Conservation (phyloP, 192 early-diverging fungal genomes). For the Dispira simplex region DNA sequence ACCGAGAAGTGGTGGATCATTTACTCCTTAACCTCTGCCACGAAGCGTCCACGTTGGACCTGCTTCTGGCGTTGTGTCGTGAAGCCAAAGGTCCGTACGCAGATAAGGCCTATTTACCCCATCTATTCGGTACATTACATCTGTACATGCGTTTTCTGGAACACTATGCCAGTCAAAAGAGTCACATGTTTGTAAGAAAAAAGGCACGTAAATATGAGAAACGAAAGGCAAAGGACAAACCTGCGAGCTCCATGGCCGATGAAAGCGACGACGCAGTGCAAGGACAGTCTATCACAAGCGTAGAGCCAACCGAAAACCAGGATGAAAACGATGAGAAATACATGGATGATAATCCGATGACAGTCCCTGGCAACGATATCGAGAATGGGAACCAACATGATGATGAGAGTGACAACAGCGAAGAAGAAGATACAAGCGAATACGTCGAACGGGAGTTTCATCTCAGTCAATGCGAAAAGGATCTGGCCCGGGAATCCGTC, state of each 20-base stretch:
- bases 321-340: background rate
- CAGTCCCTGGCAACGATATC: too few species aligned
- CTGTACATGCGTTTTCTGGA: conserved; percentile 4
- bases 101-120: background rate
- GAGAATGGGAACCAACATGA: background rate
- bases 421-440: background rate
- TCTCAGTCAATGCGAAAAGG: background rate
- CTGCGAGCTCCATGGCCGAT: background rate
- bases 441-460: conserved; percentile 11
- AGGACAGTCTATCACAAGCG: background rate
- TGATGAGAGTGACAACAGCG: background rate
- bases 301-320: background rate
- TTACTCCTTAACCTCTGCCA: conserved; percentile 3
- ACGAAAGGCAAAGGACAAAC: background rate
- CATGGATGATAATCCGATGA: too few species aligned
- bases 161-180: background rate
- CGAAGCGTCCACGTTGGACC: conserved; percentile 8
- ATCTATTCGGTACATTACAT: conserved; percentile 3
- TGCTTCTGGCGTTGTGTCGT: background rate
- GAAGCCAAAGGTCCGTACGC: background rate
- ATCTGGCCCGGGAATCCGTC: conserved; percentile 6
- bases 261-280: background rate
- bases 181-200: conserved; percentile 5
- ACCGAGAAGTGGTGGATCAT: background rate
- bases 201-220: background rate